phyloP scores from a whole-genome alignment of 148 eudicot genomes.

The Fagopyrum esculentum region DNA sequence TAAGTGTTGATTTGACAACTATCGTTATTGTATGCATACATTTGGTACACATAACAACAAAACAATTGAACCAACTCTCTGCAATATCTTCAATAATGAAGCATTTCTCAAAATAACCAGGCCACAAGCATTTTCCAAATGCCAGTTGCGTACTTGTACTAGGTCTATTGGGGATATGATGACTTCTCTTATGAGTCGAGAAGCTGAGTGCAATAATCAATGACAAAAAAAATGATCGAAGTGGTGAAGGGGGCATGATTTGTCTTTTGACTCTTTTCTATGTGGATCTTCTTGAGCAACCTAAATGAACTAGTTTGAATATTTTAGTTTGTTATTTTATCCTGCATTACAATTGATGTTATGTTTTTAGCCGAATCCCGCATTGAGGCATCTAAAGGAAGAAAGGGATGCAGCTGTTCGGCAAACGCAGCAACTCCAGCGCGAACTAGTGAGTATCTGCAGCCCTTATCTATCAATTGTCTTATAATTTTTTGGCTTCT shows the following conservation, averaged over 20 bases:
- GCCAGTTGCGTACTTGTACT: neutral
- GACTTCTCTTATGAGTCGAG: no score
- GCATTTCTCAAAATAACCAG: neutral
- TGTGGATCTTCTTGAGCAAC: neutral
- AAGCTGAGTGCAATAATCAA: no score
- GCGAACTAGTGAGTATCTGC: conserved; percentile 50
- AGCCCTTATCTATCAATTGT: neutral
- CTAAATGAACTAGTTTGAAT: neutral
- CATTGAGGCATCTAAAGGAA: conserved; percentile 46
- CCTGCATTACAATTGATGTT: neutral
- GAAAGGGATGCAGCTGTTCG: conserved; percentile 68
- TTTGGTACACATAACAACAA: neutral
- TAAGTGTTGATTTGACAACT: neutral
- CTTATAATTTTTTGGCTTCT: neutral
- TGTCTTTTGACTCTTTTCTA: neutral
- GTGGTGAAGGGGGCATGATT: no score
- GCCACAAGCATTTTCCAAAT: neutral
- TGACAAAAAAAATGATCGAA: no score
- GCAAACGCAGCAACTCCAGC: conserved; percentile 60
- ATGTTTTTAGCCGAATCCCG: conserved; percentile 28
- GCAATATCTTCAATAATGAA: neutral
- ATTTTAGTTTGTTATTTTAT: neutral
- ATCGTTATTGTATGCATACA: neutral
- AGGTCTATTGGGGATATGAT: neutral
- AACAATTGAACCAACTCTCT: neutral